Evolutionary conservation across 108 stramenopile genomes (phyloP), one percentile per base, ranked within the genome.

Genomic region (Aurantiochytrium sp.): DNA sequence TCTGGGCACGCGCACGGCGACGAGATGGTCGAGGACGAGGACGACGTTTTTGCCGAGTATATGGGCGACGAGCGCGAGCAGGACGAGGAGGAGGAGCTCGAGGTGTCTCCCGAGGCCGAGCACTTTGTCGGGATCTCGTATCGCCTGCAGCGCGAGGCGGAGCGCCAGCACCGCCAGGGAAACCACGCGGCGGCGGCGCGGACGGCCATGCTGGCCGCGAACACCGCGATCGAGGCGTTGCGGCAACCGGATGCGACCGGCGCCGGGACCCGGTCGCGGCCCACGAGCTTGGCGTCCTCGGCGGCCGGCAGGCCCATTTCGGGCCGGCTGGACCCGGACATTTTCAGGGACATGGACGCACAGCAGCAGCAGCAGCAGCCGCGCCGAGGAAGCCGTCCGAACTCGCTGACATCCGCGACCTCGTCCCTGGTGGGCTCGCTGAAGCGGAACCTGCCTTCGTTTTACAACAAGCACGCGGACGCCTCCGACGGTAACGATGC

Each of bases 91-190:
- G 73, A 39, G 12, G 1, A 37, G 17, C 6, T 48, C 12, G 59
- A 65, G 59, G 24, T 65, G 32, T 17, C 59, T 12, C 24, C 59
- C 10, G 59, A 65, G 59, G 59, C 34, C 8, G 59, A 65, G 19
- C 59, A 65, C 59, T 65, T 30, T 65, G 30, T 81, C 0, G 73
- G 45, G 1, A 22, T 81, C 12, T 81, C 73, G 1, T 81, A 48
- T 81, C 36, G 73, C 19, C 45, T 81, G 45, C 73, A 81, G 24
- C 73, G 73, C 6, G 73, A 81, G 32, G 73, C 73, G 24, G 73
- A 81, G 39, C 39, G 73, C 50, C 45, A 48, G 24, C 73, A 81
- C n/a, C 39, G 45, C 10, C 73, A 81, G 24, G 73, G 73, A n/a
- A 48, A 81, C 32, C 30, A 48, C 39, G 73, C 21, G 32, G 73